Evolutionary conservation across 805 yeast species (phyloP), one percentile per base, ranked within the genome.

Genomic region (Kuraishia cidri): DNA sequence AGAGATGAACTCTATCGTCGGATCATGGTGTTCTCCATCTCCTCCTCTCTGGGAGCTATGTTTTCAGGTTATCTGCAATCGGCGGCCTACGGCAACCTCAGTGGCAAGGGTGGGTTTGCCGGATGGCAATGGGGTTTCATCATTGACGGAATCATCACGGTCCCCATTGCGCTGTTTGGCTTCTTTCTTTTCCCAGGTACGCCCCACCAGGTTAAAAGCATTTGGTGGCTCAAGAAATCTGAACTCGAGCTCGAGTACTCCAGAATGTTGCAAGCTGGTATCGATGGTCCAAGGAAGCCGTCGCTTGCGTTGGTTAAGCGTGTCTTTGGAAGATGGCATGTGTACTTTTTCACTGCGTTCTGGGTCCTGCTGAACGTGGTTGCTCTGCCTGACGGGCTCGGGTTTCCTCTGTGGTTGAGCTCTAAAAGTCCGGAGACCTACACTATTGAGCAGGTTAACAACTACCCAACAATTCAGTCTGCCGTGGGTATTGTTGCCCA

Each of bases 281-380:
- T n/a, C n/a, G n/a, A n/a, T n/a, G n/a, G n/a, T n/a, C n/a, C n/a
- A n/a, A 34, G 58, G 29, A 48, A 51, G 32, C 62, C 64, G 14
- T 66, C 67, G n/a, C 66, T 56, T 39, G 52, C 64, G 40, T 65
- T 64, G 34, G 54, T 67, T 37, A 64, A 58, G 32, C 33, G 58
- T 2, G 62, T 60, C 40, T 66, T 67, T 50, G 53, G 41, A 35
- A 63, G 72, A 4, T 69, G 75, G 75, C 74, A 69, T 47, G 50
- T 63, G 16, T 60, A 45, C 30, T 60, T 63, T 11, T 66, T 66
- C 43, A n/a, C n/a, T n/a, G n/a, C n/a, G n/a, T n/a, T n/a, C n/a
- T n/a, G n/a, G n/a, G n/a, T n/a, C n/a, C n/a, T n/a, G n/a, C n/a
- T n/a, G n/a, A 72, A 72, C 16, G 6, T 43, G 17, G 33, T 63